phyloP scores from a whole-genome alignment of 1,284 basidiomycete species.

The Tylopilus sp. region DNA sequence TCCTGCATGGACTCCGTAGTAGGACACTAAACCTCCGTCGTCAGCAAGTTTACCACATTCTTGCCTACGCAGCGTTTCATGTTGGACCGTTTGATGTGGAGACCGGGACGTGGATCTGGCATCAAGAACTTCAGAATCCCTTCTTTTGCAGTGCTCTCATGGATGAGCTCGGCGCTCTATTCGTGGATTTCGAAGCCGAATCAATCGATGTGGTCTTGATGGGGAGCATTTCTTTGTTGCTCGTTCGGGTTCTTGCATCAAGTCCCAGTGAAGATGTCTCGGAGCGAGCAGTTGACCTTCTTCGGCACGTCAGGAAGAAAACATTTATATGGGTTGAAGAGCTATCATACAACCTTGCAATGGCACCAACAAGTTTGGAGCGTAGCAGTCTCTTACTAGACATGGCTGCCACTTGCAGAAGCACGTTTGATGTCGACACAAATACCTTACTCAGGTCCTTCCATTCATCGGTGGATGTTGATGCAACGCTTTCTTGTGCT shows the following conservation, averaged over 20 bases:
- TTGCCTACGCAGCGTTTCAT: constrained; percentile 54
- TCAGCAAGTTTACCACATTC: constrained; percentile 50
- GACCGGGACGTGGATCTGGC: constrained; percentile 39
- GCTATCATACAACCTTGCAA: constrained; percentile 36
- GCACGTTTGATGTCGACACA: too few species aligned
- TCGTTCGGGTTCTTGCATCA: constrained; percentile 47
- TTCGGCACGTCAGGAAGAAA: constrained; percentile 43
- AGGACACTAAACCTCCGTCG: constrained; percentile 47
- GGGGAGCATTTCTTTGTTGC: constrained; percentile 45
- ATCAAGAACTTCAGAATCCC: constrained; percentile 40
- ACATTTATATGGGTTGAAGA: constrained; percentile 50
- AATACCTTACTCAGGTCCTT: too few species aligned
- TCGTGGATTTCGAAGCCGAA: constrained; percentile 44
- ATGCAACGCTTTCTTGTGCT: too few species aligned
- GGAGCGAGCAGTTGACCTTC: constrained; percentile 29
- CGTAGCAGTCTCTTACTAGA: constrained; percentile 37
- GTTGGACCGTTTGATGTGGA: constrained; percentile 42
- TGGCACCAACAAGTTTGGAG: constrained; percentile 27
- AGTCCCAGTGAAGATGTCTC: constrained; percentile 16
- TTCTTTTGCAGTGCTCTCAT: constrained; percentile 48
- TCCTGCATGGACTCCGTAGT: constrained; percentile 51
- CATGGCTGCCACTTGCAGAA: constrained; percentile 40
- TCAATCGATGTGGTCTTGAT: constrained; percentile 51
- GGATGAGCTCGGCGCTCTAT: constrained; percentile 39
- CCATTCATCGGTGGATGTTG: too few species aligned